phyloP scores from a whole-genome alignment of 495 filamentous ascomycete species.

The Aspergillus kassunensis region DNA sequence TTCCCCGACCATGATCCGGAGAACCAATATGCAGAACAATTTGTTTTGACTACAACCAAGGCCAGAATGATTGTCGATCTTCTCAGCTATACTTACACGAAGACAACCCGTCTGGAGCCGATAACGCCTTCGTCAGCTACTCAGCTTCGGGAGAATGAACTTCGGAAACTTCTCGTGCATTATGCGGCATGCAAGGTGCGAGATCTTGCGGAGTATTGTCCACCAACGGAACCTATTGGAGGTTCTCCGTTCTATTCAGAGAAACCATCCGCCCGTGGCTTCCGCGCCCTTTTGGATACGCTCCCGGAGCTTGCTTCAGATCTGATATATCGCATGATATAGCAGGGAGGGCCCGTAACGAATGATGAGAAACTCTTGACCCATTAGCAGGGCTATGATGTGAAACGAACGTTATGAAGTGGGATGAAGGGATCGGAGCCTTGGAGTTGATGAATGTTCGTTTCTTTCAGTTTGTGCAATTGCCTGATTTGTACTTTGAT shows the following conservation, averaged over 20 bases:
- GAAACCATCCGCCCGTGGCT: constrained; percentile 25
- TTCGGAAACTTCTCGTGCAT: constrained; percentile 40
- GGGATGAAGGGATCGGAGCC: not conserved
- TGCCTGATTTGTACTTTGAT: not conserved
- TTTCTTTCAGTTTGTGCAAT: not conserved
- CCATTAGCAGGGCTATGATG: not conserved
- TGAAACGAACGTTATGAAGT: not conserved
- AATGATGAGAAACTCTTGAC: not conserved
- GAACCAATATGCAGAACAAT: constrained; percentile 14
- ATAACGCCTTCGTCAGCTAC: constrained; percentile 40
- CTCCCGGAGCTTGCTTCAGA: constrained; percentile 44
- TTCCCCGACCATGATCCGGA: constrained; percentile 23
- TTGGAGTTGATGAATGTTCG: not conserved
- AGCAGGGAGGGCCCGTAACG: constrained; percentile 11
- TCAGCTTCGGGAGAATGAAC: constrained; percentile 44
- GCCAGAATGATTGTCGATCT: constrained; percentile 39
- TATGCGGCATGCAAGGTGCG: constrained; percentile 45
- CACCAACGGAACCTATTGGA: constrained; percentile 26
- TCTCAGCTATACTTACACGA: constrained; percentile 40
- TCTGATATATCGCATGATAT: constrained; percentile 48
- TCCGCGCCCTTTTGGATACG: constrained; percentile 36
- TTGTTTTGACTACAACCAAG: constrained; percentile 24
- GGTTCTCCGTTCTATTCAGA: constrained; percentile 24
- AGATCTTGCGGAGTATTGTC: constrained; percentile 36
- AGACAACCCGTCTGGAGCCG: constrained; percentile 41